Conservation (phyloP, 75 land plant genomes). For the Adiantum capillusveneris region DNA sequence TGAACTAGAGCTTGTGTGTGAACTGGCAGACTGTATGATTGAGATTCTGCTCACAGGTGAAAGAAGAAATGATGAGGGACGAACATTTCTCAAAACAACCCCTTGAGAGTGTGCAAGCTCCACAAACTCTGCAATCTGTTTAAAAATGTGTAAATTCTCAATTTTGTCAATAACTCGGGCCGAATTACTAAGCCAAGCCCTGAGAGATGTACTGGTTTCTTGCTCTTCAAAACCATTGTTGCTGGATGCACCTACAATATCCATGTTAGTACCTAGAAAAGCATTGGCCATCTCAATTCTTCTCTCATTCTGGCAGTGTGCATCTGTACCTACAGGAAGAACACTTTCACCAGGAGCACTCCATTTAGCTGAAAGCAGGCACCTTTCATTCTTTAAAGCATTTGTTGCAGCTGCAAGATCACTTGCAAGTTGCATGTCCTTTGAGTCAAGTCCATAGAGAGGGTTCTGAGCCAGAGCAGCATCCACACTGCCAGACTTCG, state of each 20-base stretch:
- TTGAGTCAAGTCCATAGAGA: no score
- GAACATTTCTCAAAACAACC: constrained; percentile 66
- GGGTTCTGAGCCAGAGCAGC: no score
- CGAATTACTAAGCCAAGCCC: constrained; percentile 77
- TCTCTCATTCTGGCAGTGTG: no score
- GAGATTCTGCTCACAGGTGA: constrained; percentile 74
- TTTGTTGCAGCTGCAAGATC: no score
- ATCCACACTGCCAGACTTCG: no score
- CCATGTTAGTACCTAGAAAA: neutral
- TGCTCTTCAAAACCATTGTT: constrained; percentile 5
- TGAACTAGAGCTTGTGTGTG: constrained; percentile 68
- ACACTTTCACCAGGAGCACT: no score
- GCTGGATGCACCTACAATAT: neutral
- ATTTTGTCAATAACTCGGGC: constrained; percentile 51
- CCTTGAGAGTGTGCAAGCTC: constrained; percentile 85
- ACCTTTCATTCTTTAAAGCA: no score
- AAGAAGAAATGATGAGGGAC: constrained; percentile 90
- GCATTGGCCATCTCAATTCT: no score
- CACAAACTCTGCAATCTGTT: constrained; percentile 83
- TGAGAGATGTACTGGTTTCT: constrained; percentile 9
- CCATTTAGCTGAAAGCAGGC: no score
- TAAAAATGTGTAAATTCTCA: constrained; percentile 78
- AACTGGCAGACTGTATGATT: constrained; percentile 83
- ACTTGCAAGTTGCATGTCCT: no score
- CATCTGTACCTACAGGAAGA: no score